These are phyloP conservation scores for Linderniella brevidens DNA, from an alignment of 257 asterid genomes.

Conservation along the genomic window DNA sequence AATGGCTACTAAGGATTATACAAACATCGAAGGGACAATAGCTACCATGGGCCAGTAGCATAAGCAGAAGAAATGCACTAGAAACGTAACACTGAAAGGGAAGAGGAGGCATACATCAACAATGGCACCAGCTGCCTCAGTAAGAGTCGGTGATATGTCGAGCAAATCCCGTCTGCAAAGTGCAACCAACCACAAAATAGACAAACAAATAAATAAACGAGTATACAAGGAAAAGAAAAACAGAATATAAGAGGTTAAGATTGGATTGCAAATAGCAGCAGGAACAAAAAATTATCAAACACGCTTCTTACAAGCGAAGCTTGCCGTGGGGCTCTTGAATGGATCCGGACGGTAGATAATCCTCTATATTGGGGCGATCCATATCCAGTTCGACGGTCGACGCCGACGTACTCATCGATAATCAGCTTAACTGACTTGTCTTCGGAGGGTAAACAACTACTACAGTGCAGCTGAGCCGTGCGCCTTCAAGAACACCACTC, in stretches of 20 bases:
- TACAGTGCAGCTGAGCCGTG: too few species aligned
- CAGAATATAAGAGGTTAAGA: too few species aligned
- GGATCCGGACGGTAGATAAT: slow-evolving; percentile 53
- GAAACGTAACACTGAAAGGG: neutral
- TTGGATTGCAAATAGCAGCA: too few species aligned
- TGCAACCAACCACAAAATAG: neutral
- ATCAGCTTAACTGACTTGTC: neutral
- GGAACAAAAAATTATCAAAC: too few species aligned
- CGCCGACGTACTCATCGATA: slow-evolving; percentile 18
- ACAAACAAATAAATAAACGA: neutral
- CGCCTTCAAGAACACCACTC: too few species aligned
- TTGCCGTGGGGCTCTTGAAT: slow-evolving; percentile 46
- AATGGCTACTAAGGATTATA: too few species aligned
- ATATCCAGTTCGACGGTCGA: slow-evolving; percentile 51
- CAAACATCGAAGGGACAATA: too few species aligned
- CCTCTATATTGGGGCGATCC: slow-evolving; percentile 60
- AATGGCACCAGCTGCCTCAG: slow-evolving; percentile 97
- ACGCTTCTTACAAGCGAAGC: slow-evolving; percentile 33
- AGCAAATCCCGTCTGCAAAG: slow-evolving; percentile 66
- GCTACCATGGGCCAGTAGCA: neutral
- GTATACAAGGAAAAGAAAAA: neutral
- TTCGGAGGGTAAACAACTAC: too few species aligned
- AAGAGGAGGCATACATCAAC: slow-evolving; percentile 45
- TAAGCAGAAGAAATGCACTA: neutral
- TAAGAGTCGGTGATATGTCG: slow-evolving; percentile 84